phyloP scores from a whole-genome alignment of 1,139 yeast species.

The Scheffersomyces lignicola region DNA sequence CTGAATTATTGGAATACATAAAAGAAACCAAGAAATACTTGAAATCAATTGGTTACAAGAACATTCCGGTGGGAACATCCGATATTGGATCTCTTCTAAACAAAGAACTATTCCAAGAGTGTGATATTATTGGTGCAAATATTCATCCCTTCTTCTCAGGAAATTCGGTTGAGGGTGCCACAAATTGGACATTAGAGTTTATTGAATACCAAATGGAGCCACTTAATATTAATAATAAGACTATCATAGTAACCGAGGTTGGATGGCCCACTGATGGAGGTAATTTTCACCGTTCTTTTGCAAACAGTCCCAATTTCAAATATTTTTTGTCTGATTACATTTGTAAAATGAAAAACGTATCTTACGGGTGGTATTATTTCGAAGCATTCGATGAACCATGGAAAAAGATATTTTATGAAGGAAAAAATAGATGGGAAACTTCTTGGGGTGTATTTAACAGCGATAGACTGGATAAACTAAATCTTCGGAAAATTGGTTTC shows the following conservation, averaged over 20 bases:
- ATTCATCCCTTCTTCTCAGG: slow-evolving; percentile 74
- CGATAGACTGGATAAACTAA: slow-evolving; percentile 33
- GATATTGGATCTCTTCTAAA: slow-evolving; percentile 51
- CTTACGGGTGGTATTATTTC: slow-evolving; percentile 59
- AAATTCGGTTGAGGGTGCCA: slow-evolving; percentile 45
- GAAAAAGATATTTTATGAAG: slow-evolving; percentile 55
- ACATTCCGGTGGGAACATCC: slow-evolving; percentile 55
- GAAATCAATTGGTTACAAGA: slow-evolving; percentile 27
- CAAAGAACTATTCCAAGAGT: slow-evolving; percentile 32
- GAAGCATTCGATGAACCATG: slow-evolving; percentile 78
- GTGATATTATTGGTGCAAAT: slow-evolving; percentile 64
- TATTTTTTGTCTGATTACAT: slow-evolving; percentile 52
- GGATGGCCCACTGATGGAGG: slow-evolving; percentile 79
- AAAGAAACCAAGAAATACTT: slow-evolving; percentile 40
- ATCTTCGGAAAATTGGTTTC: slow-evolving; percentile 21
- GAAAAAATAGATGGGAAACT: slow-evolving; percentile 59
- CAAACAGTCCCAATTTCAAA: slow-evolving; percentile 47
- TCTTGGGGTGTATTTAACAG: slow-evolving; percentile 67
- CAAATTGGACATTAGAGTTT: slow-evolving; percentile 55
- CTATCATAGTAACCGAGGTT: slow-evolving; percentile 56
- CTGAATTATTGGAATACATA: slow-evolving; percentile 43
- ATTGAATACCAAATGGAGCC: slow-evolving; percentile 44
- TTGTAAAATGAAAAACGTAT: slow-evolving; percentile 39
- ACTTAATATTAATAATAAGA: slow-evolving; percentile 19
- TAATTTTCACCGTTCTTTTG: slow-evolving; percentile 40